Evolutionary conservation across 257 asterid species (phyloP), one percentile per base, ranked within the genome.

Genomic region (Scutellaria baicalensis): DNA sequence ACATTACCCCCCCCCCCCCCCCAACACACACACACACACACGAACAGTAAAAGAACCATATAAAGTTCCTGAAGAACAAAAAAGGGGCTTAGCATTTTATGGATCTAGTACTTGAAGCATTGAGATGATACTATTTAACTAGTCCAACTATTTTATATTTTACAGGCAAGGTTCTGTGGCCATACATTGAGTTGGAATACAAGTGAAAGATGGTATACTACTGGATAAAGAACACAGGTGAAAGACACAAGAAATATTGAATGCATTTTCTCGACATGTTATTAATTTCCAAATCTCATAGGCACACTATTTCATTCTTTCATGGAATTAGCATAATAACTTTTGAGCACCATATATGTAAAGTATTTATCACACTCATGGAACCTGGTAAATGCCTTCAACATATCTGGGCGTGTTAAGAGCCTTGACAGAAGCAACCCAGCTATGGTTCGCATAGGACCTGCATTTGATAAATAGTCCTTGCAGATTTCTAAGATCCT

Each of bases 331-430:
- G 43, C 27, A 63, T 31, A 70, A 55, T 21, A 21, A 44, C 11
- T 64, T 72, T 50, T 75, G 33, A n/a, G 40, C 36, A 36, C 33
- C 4, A 3, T 27, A 63, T 23, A 33, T 6, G 52, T 27, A 38
- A 39, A 9, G 49, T 33, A 27, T 11, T 27, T 49, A 72, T 67
- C 51, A 55, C 50, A 61, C 11, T 12, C 59, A 62, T 47, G 50
- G 8, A 58, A 90, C 97, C 97, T 84, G 79, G 76, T 71, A 75
- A 91, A 93, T 65, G 96, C 97, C 77, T 77, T 86, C 23, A 81
- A 72, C 99, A 91, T 91, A 82, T 93, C 97, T 3, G 95, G 96
- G 63, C 99, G 96, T 64, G 96, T 87, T 71, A 93, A 83, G 77
- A 93, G 96, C 85, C 68, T 89, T 55, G 99, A 87, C 75, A 93